Evolutionary conservation across 129 eudicot genomes (phyloP).

Genomic region (Tanacetum coccineum): DNA sequence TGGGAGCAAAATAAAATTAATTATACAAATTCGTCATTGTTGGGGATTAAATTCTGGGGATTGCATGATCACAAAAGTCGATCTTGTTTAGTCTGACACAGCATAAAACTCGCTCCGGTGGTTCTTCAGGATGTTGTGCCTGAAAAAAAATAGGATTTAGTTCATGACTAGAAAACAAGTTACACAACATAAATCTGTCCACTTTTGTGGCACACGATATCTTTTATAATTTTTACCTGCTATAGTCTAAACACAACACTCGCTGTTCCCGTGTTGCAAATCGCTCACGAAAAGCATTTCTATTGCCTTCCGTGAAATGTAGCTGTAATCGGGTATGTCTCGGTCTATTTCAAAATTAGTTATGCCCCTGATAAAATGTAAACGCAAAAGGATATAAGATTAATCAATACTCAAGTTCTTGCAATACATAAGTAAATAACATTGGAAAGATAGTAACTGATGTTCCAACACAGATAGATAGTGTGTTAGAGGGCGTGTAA

Average conservation of each 20-base stretch:
- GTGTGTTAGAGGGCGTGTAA: constrained; percentile 91
- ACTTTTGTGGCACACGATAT: background rate
- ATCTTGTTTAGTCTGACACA: constrained; percentile 70
- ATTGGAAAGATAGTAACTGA: background rate
- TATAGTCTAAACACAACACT: constrained; percentile 69
- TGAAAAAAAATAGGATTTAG: constrained; percentile 12
- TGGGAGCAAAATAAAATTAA: background rate
- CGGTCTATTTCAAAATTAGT: constrained; percentile 77
- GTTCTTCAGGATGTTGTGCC: constrained; percentile 81
- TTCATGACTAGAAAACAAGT: background rate
- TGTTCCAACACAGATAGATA: constrained; percentile 51
- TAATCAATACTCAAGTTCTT: too few relatives aligned
- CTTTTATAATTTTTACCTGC: constrained; percentile 43
- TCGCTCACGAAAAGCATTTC: constrained; percentile 62
- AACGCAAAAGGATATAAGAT: too few relatives aligned
- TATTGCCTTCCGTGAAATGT: constrained; percentile 70
- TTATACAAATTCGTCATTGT: constrained; percentile 18
- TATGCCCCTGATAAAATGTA: constrained; percentile 44
- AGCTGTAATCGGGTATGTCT: constrained; percentile 82
- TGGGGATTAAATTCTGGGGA: constrained; percentile 50
- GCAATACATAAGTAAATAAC: background rate
- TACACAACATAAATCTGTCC: background rate
- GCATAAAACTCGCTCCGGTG: constrained; percentile 78
- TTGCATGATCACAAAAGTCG: constrained; percentile 61
- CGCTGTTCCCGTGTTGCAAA: constrained; percentile 70